These are phyloP conservation scores for Endocalyx cinctus DNA, from an alignment of 2,329 filamentous ascomycete species.

Conservation along the genomic window DNA sequence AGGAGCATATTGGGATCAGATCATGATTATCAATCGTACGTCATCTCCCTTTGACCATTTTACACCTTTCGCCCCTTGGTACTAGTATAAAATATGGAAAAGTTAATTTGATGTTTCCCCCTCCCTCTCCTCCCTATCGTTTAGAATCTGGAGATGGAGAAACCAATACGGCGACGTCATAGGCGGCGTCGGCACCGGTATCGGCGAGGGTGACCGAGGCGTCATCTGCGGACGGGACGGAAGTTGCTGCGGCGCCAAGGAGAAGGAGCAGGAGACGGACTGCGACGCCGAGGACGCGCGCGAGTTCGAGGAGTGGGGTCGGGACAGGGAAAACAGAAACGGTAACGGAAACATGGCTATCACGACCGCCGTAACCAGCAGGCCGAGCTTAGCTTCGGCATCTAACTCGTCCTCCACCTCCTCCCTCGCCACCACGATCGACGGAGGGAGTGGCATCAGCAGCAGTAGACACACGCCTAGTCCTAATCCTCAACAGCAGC, in stretches of 20 bases:
- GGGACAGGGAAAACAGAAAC: too few species aligned
- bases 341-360: slow-evolving; percentile 15
- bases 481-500: slow-evolving; percentile 14
- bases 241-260: slow-evolving; percentile 70
- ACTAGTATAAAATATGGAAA: too few species aligned
- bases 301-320: slow-evolving; percentile 32
- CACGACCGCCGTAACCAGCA: slow-evolving; percentile 2
- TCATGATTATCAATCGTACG: slow-evolving; percentile 53
- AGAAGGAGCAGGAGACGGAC: slow-evolving; percentile 79
- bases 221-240: slow-evolving; percentile 79
- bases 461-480: slow-evolving; percentile 4
- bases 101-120: too few species aligned
- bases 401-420: slow-evolving; percentile 10
- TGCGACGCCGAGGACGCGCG: slow-evolving; percentile 74
- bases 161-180: slow-evolving; percentile 78
- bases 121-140: slow-evolving; percentile 1
- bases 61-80: too few species aligned
- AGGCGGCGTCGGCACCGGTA: slow-evolving; percentile 76
- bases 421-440: slow-evolving; percentile 6
- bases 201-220: slow-evolving; percentile 82
- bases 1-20: slow-evolving; percentile 60
- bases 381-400: slow-evolving; percentile 3
- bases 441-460: slow-evolving; percentile 7
- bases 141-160: slow-evolving; percentile 82
- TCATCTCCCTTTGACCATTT: slow-evolving; percentile 6